phyloP scores from a whole-genome alignment of 2,329 filamentous ascomycete genomes.

The Fusarium circinatum region DNA sequence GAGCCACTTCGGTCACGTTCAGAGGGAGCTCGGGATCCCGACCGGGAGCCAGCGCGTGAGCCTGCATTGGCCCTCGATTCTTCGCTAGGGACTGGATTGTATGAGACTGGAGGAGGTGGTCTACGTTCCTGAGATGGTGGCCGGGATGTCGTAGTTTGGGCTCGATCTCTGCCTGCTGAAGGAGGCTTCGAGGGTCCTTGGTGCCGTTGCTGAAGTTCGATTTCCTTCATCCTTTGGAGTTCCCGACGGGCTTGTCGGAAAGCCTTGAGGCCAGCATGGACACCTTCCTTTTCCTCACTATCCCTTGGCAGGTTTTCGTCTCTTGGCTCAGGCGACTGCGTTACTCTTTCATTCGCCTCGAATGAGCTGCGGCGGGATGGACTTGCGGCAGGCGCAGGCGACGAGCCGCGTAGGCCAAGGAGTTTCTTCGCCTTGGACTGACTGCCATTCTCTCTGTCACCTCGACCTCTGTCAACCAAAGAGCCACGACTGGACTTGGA shows the following conservation, averaged over 20 bases:
- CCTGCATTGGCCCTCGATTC: constrained; percentile 50
- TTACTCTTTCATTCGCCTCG: constrained; percentile 27
- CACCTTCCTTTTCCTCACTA: constrained; percentile 50
- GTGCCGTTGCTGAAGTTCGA: constrained; percentile 59
- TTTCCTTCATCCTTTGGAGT: constrained; percentile 65
- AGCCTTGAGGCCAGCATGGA: constrained; percentile 64
- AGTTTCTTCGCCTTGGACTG: constrained; percentile 70
- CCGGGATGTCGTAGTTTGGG: constrained; percentile 39
- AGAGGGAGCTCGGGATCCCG: constrained; percentile 48
- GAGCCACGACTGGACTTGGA: constrained; percentile 76
- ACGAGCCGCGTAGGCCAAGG: constrained; percentile 64
- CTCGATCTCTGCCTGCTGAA: constrained; percentile 31
- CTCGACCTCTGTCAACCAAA: constrained; percentile 60
- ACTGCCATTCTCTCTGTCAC: constrained; percentile 52
- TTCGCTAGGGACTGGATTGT: constrained; percentile 58
- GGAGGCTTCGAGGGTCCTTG: constrained; percentile 35
- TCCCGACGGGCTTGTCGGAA: constrained; percentile 68
- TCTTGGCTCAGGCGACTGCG: constrained; percentile 29
- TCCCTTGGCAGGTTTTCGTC: constrained; percentile 39
- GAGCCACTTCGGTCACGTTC: constrained; percentile 67
- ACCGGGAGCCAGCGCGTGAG: constrained; percentile 30
- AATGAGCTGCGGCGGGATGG: constrained; percentile 51
- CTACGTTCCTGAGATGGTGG: constrained; percentile 58
- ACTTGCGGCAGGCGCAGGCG: constrained; percentile 53
- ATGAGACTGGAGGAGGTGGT: constrained; percentile 55